These are phyloP conservation scores for Pseudogymnoascus sp. DNA, from an alignment of 2,329 filamentous ascomycete genomes.

Conservation along the genomic window DNA sequence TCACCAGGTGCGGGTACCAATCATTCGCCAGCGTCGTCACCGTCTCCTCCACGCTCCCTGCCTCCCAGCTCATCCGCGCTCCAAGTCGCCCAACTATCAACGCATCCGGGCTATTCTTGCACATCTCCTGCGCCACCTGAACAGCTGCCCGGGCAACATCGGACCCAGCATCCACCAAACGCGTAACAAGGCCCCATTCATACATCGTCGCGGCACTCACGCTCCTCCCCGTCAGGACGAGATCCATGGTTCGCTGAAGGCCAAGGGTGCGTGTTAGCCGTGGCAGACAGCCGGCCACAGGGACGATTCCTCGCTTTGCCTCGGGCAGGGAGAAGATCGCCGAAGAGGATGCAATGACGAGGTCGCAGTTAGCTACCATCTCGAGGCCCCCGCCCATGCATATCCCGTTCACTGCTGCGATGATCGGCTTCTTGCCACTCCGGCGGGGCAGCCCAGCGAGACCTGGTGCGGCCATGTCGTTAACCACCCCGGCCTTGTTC, in stretches of 20 bases:
- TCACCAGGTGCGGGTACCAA: conserved; percentile 51
- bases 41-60: conserved; percentile 19
- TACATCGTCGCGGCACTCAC: conserved; percentile 52
- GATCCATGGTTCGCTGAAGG: conserved; percentile 59
- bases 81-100: conserved; percentile 19
- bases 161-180: conserved; percentile 40
- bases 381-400: conserved; percentile 70
- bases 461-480: conserved; percentile 36
- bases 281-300: conserved; percentile 62
- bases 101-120: conserved; percentile 21
- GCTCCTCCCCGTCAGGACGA: conserved; percentile 55
- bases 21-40: conserved; percentile 40
- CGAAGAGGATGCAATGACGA: conserved; percentile 53
- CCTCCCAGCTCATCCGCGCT: conserved; percentile 18
- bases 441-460: conserved; percentile 62
- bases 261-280: conserved; percentile 57
- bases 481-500: conserved; percentile 17
- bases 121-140: conserved; percentile 19
- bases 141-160: conserved; percentile 51
- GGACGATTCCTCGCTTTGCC: conserved; percentile 60
- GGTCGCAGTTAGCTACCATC: conserved; percentile 63
- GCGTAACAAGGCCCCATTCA: conserved; percentile 61
- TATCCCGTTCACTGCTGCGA: conserved; percentile 67
- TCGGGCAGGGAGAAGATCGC: conserved; percentile 64
- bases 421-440: conserved; percentile 61